Evolutionary conservation across 2,329 filamentous ascomycete species (phyloP).

Genomic region (Huntiella abstrusa): DNA sequence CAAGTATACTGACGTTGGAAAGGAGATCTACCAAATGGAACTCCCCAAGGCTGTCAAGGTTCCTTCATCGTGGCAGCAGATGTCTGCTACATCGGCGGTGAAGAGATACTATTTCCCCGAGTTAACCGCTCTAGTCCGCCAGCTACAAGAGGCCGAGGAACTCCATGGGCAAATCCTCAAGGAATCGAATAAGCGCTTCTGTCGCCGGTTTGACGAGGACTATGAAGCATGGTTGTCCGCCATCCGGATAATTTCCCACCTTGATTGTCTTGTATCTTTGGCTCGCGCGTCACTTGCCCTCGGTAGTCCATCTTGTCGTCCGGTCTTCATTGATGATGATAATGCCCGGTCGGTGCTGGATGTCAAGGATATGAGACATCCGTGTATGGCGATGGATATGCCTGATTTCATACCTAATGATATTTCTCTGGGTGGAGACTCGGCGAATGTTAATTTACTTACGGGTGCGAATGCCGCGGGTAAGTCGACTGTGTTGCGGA

Average conservation of each 20-base stretch:
- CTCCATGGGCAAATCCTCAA: slow-evolving; percentile 81
- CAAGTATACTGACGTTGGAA: slow-evolving; percentile 70
- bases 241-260: slow-evolving; percentile 75
- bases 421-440: slow-evolving; percentile 63
- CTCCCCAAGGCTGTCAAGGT: slow-evolving; percentile 72
- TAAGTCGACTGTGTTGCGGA: slow-evolving; percentile 88
- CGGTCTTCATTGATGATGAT: slow-evolving; percentile 68
- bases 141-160: slow-evolving; percentile 85
- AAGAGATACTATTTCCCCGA: slow-evolving; percentile 90
- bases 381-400: slow-evolving; percentile 78
- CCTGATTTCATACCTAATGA: slow-evolving; percentile 96
- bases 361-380: slow-evolving; percentile 81
- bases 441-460: slow-evolving; percentile 70
- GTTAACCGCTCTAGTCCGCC: slow-evolving; percentile 61
- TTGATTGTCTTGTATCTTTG: slow-evolving; percentile 87
- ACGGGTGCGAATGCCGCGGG: slow-evolving; percentile 95
- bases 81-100: slow-evolving; percentile 79
- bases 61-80: slow-evolving; percentile 79
- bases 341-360: slow-evolving; percentile 56
- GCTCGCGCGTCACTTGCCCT: slow-evolving; percentile 73
- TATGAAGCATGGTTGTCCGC: slow-evolving; percentile 74
- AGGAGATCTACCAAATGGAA: slow-evolving; percentile 93
- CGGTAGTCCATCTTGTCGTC: slow-evolving; percentile 74
- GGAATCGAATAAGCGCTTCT: slow-evolving; percentile 69
- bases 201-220: slow-evolving; percentile 69